These are phyloP conservation scores for Nigrospora osmanthi DNA, from an alignment of 2,329 filamentous ascomycete species.

Conservation along the genomic window DNA sequence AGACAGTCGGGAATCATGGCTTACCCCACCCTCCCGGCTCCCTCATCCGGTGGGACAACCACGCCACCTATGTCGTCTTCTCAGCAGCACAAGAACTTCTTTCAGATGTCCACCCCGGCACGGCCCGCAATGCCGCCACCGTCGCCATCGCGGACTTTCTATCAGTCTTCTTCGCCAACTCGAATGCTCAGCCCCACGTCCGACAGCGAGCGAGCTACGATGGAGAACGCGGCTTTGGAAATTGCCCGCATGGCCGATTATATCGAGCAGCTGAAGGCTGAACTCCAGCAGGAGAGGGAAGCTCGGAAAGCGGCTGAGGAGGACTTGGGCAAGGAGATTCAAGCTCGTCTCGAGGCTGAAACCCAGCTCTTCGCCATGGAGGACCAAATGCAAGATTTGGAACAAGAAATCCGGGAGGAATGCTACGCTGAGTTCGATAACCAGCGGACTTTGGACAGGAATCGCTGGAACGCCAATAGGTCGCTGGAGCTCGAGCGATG, in stretches of 20 bases:
- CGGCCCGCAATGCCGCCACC: slow-evolving; percentile 26
- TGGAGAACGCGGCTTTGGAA: slow-evolving; percentile 75
- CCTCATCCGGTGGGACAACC: slow-evolving; percentile 12
- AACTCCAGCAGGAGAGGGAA: slow-evolving; percentile 63
- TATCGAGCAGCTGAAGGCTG: slow-evolving; percentile 64
- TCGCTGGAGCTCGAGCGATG: slow-evolving; percentile 72
- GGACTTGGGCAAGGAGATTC: slow-evolving; percentile 63
- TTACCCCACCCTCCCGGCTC: slow-evolving; percentile 7
- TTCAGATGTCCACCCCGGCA: slow-evolving; percentile 25
- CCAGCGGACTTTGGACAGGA: slow-evolving; percentile 64
- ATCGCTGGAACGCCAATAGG: slow-evolving; percentile 72
- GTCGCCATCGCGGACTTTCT: slow-evolving; percentile 13
- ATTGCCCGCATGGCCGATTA: slow-evolving; percentile 73
- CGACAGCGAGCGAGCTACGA: slow-evolving; percentile 56
- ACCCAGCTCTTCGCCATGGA: slow-evolving; percentile 64
- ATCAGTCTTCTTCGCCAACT: slow-evolving; percentile 6
- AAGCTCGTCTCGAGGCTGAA: slow-evolving; percentile 64
- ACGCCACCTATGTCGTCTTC: slow-evolving; percentile 19
- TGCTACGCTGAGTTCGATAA: slow-evolving; percentile 81
- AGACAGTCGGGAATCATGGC: slow-evolving; percentile 7
- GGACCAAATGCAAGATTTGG: slow-evolving; percentile 58
- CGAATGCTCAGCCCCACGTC: slow-evolving; percentile 25
- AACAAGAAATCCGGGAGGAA: slow-evolving; percentile 82
- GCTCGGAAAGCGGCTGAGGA: slow-evolving; percentile 61
- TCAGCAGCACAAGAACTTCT: slow-evolving; percentile 31